Conservation (phyloP, 148 eudicot genomes). For the Rheum nobile region DNA sequence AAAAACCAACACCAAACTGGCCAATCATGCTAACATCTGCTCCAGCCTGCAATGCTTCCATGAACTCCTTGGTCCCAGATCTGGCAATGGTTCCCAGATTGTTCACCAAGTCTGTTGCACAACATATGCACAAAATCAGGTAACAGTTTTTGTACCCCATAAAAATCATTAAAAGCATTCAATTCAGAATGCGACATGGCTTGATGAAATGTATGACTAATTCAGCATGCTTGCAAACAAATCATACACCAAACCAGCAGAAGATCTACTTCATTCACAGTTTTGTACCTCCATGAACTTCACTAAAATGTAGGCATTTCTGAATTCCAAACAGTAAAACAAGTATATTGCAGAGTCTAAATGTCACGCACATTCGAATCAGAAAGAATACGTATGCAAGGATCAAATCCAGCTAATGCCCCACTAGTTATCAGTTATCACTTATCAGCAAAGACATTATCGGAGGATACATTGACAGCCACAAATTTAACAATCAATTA, state of each 20-base stretch:
- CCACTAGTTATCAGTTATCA: too few species aligned
- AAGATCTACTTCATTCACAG: background rate
- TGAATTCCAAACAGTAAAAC: background rate
- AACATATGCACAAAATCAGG: background rate
- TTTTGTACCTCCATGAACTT: too few species aligned
- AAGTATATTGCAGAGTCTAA: background rate
- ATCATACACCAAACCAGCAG: background rate
- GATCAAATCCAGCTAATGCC: too few species aligned
- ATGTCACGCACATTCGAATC: background rate
- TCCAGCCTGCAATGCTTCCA: conserved; percentile 91
- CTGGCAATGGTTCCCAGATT: conserved; percentile 91
- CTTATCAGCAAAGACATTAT: too few species aligned
- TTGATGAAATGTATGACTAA: too few species aligned
- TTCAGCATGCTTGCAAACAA: too few species aligned
- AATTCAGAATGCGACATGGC: background rate
- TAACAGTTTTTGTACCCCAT: background rate
- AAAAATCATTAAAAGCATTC: background rate
- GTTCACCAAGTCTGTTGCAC: conserved; percentile 64
- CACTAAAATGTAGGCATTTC: too few species aligned
- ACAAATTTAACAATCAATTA: too few species aligned
- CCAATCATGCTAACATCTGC: conserved; percentile 99
- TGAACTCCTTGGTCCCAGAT: conserved; percentile 88
- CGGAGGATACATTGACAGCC: too few species aligned
- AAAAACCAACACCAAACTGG: conserved; percentile 85
- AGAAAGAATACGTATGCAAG: too few species aligned